Percentiles rank a stretch among this genome's conserved stretches.
Conservation (phyloP, 2,329 filamentous ascomycete genomes). For the Monosporascus sp. region DNA sequence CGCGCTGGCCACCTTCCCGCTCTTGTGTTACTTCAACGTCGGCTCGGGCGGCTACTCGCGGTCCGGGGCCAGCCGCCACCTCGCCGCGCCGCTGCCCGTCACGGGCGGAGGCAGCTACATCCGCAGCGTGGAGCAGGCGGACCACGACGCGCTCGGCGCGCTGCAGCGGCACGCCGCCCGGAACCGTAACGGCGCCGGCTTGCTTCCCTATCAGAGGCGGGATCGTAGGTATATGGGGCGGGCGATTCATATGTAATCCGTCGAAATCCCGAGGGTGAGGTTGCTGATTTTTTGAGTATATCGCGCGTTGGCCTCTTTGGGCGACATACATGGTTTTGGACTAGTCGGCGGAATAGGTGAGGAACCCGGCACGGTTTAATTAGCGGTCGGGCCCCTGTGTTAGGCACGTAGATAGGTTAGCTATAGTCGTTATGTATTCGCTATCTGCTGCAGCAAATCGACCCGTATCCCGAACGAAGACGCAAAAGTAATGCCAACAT, state of each 20-base stretch:
- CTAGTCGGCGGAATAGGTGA: no score
- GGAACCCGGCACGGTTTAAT: no score
- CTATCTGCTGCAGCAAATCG: no score
- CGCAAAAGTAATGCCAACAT: no score
- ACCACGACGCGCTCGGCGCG: neutral
- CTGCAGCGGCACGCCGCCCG: neutral
- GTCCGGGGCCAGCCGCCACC: neutral
- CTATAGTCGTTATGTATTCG: no score
- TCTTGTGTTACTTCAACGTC: neutral
- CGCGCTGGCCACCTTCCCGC: neutral
- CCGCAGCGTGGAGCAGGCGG: neutral
- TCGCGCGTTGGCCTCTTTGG: no score
- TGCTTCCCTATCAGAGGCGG: neutral
- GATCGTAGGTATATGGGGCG: neutral
- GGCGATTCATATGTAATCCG: neutral
- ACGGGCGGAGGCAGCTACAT: neutral
- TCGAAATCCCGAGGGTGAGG: no score
- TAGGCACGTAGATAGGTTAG: no score
- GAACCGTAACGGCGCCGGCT: neutral
- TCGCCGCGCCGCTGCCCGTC: neutral
- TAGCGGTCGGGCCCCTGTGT: no score
- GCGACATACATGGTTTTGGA: no score
- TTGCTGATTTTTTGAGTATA: no score
- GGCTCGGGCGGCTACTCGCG: neutral
- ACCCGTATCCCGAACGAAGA: no score